Evolutionary conservation across 1,139 yeast genomes (phyloP).

Genomic region (Yamadazyma kanchanaburiensis): DNA sequence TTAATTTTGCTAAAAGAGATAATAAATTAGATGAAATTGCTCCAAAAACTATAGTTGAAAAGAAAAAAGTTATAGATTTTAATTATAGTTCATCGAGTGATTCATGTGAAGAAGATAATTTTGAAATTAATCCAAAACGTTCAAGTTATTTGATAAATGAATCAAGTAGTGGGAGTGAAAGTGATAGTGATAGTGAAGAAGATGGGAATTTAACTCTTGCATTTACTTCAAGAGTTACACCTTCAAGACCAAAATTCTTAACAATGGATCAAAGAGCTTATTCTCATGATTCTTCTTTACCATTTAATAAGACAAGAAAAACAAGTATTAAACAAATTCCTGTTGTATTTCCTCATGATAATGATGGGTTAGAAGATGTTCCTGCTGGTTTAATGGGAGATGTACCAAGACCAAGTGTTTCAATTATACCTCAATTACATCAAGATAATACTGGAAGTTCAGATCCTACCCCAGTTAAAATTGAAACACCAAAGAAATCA

Average conservation of each 20-base stretch:
- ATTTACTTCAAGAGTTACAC: constrained; percentile 42
- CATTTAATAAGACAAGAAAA: constrained; percentile 7
- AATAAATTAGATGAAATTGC: constrained; percentile 16
- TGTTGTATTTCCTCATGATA: constrained; percentile 16
- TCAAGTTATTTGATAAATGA: not conserved
- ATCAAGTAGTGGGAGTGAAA: constrained; percentile 1
- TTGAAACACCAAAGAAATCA: not conserved
- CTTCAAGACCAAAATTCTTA: constrained; percentile 36
- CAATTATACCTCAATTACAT: constrained; percentile 9
- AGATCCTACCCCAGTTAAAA: constrained; percentile 4
- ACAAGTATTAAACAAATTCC: constrained; percentile 9
- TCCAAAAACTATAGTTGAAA: constrained; percentile 16
- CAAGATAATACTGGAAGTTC: constrained; percentile 2
- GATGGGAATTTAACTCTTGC: constrained; percentile 54
- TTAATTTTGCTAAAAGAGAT: constrained; percentile 8
- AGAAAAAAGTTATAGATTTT: not conserved
- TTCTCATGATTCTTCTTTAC: constrained; percentile 45
- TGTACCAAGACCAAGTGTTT: constrained; percentile 22
- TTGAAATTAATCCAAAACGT: not conserved
- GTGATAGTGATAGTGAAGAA: constrained; percentile 33
- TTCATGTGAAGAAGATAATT: not conserved
- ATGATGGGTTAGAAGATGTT: constrained; percentile 41
- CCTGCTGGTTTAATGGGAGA: constrained; percentile 35
- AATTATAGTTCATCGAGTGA: constrained; percentile 2
- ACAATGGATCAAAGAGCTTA: constrained; percentile 33